Evolutionary conservation across 75 land plant genomes (phyloP).

Genomic region (Pinus taeda): DNA sequence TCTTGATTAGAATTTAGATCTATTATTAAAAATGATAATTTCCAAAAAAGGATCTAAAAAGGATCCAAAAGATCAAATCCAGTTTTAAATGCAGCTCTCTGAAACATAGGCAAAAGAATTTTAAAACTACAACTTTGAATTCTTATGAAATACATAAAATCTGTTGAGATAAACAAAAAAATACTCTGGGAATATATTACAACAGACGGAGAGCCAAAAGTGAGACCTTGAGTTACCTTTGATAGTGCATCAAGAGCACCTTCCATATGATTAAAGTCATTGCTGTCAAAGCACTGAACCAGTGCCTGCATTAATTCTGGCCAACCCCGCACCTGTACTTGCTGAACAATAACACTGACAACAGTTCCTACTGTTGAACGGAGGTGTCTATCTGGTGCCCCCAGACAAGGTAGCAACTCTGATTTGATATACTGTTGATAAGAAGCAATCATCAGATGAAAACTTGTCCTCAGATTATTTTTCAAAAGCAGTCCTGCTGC

Average conservation of each 20-base stretch:
- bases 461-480: conserved; percentile 69
- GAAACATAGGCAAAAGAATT: too few species aligned
- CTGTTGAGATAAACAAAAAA: too few species aligned
- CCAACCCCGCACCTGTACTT: conserved; percentile 68
- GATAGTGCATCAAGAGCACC: conserved; percentile 98
- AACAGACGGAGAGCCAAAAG: not conserved
- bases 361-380: conserved; percentile 92
- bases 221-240: conserved; percentile 47
- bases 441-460: conserved; percentile 44
- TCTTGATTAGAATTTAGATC: too few species aligned
- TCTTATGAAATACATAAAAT: too few species aligned
- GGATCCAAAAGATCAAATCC: too few species aligned
- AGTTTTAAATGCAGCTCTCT: too few species aligned
- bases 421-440: conserved; percentile 84
- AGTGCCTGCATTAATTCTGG: conserved; percentile 87
- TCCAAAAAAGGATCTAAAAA: too few species aligned
- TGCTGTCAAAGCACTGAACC: conserved; percentile 84
- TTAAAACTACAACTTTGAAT: too few species aligned
- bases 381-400: conserved; percentile 73
- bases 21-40: too few species aligned
- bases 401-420: conserved; percentile 81
- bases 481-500: conserved; percentile 94
- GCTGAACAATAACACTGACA: conserved; percentile 76
- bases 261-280: conserved; percentile 92
- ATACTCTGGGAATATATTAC: too few species aligned